Evolutionary conservation across 495 filamentous ascomycete species (phyloP).

Genomic region (Xylaria telfairii): DNA sequence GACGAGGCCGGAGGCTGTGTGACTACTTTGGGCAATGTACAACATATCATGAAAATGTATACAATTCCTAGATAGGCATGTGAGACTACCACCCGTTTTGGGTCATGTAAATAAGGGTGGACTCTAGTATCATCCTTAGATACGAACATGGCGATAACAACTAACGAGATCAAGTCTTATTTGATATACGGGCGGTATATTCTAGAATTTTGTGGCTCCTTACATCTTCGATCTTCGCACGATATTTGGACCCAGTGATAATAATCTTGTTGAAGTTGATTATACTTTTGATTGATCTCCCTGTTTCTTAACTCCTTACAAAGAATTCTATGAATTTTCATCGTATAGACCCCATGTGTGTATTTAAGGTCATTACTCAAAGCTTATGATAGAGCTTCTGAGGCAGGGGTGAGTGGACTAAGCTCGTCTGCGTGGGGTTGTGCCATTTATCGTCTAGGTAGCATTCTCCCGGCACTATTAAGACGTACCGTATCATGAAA

Average conservation of each 20-base stretch:
- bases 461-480: background rate
- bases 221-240: background rate
- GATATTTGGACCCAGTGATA: background rate
- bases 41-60: constrained; percentile 16
- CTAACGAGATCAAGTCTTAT: background rate
- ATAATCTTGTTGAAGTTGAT: background rate
- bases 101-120: constrained; percentile 10
- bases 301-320: background rate
- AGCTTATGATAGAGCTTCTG: background rate
- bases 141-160: background rate
- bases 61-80: background rate
- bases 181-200: too few relatives aligned
- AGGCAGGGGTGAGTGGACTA: background rate
- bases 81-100: background rate
- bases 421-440: background rate
- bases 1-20: background rate
- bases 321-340: background rate
- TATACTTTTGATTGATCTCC: background rate
- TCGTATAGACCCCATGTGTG: background rate
- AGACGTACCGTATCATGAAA: background rate
- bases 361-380: background rate
- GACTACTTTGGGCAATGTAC: constrained; percentile 6
- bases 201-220: too few relatives aligned
- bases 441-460: background rate
- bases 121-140: background rate